phyloP scores from a whole-genome alignment of 1,284 basidiomycete genomes.

The Crepidotus sp. region DNA sequence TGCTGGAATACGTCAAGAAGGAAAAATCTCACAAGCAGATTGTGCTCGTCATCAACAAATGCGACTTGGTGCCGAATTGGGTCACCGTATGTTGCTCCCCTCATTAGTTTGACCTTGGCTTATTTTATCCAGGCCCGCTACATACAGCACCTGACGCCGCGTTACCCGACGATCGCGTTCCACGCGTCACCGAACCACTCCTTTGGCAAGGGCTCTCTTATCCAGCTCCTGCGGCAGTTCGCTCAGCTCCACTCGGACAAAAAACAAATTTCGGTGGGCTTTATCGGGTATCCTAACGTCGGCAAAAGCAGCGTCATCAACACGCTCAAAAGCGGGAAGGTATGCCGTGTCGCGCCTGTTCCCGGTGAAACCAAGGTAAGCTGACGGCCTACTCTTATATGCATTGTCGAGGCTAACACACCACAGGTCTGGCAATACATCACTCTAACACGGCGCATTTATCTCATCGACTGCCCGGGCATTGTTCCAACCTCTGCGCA shows the following conservation, averaged over 20 bases:
- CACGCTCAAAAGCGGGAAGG: constrained; percentile 97
- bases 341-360: constrained; percentile 94
- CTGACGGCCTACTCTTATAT: constrained; percentile 13
- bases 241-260: constrained; percentile 96
- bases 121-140: constrained; percentile 71
- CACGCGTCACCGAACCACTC: constrained; percentile 99
- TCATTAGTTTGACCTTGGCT: constrained; percentile 12
- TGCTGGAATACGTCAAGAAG: constrained; percentile 89
- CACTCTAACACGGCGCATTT: constrained; percentile 90
- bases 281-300: constrained; percentile 98
- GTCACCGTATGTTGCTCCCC: constrained; percentile 69
- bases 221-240: constrained; percentile 95
- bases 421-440: constrained; percentile 97
- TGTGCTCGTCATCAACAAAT: constrained; percentile 96
- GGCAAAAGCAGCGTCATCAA: constrained; percentile 98
- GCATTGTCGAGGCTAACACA: constrained; percentile 1
- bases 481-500: constrained; percentile 91
- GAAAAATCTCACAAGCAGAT: constrained; percentile 98
- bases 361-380: constrained; percentile 94
- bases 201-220: constrained; percentile 96
- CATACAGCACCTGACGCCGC: constrained; percentile 91
- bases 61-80: constrained; percentile 98
- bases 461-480: constrained; percentile 98
- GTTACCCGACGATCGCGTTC: constrained; percentile 94
- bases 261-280: constrained; percentile 98